A percentile compares a stretch with the other conserved stretches of the same genome.
Conservation (phyloP, 495 filamentous ascomycete species). For the Penicillium lagena region DNA sequence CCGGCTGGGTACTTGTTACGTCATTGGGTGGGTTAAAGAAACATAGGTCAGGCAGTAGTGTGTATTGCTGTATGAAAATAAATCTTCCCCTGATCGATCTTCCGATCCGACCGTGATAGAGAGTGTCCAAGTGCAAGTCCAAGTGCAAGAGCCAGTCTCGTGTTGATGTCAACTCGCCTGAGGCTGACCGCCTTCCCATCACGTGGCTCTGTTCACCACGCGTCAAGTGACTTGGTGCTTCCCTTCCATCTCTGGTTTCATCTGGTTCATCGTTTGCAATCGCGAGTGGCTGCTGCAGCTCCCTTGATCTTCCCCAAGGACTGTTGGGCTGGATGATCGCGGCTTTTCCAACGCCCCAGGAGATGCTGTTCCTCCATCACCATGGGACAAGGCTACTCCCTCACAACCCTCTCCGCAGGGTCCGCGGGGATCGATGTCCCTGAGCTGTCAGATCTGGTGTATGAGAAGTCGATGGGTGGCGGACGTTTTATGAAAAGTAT, state of each 20-base stretch:
- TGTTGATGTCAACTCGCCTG: background rate
- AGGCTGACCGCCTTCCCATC: conserved; percentile 18
- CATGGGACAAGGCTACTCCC: conserved; percentile 97
- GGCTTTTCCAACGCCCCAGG: conserved; percentile 8
- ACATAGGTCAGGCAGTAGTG: too few species aligned
- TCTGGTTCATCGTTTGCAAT: background rate
- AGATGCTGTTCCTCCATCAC: conserved; percentile 33
- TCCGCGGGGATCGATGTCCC: conserved; percentile 89
- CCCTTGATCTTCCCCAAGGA: background rate
- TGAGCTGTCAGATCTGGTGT: conserved; percentile 80
- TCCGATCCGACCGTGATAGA: too few species aligned
- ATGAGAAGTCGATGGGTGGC: conserved; percentile 88
- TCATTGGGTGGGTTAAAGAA: too few species aligned
- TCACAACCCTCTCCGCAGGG: conserved; percentile 82
- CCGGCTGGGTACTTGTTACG: background rate
- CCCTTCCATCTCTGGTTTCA: background rate
- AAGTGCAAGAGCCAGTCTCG: too few species aligned
- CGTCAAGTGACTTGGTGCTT: conserved; percentile 13
- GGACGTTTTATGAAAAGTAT: conserved; percentile 98
- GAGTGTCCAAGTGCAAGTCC: too few species aligned
- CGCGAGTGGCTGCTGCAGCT: background rate
- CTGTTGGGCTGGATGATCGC: background rate
- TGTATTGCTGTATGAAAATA: too few species aligned
- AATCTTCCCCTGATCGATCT: too few species aligned
- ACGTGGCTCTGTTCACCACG: conserved; percentile 7